Evolutionary conservation across 148 eudicot species (phyloP), one percentile per base, ranked within the genome.

Genomic region (Talinum fruticosum): DNA sequence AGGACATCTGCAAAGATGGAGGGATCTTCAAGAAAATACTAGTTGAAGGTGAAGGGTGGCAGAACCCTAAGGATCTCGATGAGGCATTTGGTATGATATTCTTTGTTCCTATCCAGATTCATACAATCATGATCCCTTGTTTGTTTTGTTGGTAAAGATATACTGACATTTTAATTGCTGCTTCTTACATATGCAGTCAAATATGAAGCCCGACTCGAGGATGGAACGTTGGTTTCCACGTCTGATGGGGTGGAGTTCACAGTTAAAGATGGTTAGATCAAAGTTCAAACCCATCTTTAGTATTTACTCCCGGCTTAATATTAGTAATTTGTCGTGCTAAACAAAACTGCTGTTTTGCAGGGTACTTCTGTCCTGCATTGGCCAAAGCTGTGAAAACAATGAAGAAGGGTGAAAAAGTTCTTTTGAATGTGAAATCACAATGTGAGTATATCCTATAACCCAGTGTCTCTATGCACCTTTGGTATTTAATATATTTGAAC

Each of bases 1-100:
- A 93, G 80, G 98, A 93, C 75, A 90, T 93, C 28, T 90, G 91
- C 87, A 93, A 93, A 75, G 98, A 93, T 82, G 98, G 98, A 38
- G 98, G 98, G 10, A 80, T 93, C 24, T 78, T 90, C 73, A 93
- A 93, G 81, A 91, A 90, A 74, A 79, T 91, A 4, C 79, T 93
- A 2, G 62, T 79, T 6, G 87, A 90, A 82, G 94, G 98, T 67
- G 96, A 91, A 69, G 88, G 87, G 30, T 91, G 96, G 98, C 90
- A 91, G 85, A 93, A 93, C 80, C 98, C 94, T 1, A 89, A 90
- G 83, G 96, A 93, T 51, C 86, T 78, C 24, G 98, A 93, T 79
- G 98, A 93, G 73, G 94, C 83, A 30, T 65, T 87, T 23, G 97
- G 97, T 93, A 84, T 71, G 57, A 51, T 24, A 28, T n/a, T 69